These are phyloP conservation scores for Middelhovenomyces tepae DNA, from an alignment of 805 yeast species.

Conservation along the genomic window DNA sequence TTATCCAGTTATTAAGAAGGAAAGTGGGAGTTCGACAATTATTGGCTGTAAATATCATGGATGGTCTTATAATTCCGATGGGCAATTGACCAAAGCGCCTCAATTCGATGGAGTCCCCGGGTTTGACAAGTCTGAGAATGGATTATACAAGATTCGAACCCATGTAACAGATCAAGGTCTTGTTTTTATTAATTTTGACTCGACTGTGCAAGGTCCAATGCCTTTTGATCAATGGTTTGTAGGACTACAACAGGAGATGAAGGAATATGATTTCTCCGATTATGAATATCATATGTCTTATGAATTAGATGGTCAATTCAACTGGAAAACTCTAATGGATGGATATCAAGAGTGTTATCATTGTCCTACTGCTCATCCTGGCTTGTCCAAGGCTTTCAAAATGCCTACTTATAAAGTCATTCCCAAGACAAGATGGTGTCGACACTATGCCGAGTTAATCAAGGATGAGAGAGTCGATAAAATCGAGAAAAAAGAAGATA, in stretches of 20 bases:
- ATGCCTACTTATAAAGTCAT: constrained; percentile 61
- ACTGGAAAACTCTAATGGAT: constrained; percentile 61
- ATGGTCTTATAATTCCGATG: constrained; percentile 58
- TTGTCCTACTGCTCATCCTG: constrained; percentile 62
- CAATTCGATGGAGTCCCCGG: constrained; percentile 53
- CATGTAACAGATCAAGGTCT: constrained; percentile 50
- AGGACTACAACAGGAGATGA: constrained; percentile 44
- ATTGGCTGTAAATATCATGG: constrained; percentile 58
- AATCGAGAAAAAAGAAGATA: constrained; percentile 25
- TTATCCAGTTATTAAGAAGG: constrained; percentile 51
- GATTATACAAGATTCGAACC: constrained; percentile 45
- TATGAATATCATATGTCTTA: constrained; percentile 59
- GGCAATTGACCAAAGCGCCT: constrained; percentile 51
- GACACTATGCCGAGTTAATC: constrained; percentile 51
- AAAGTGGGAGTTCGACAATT: constrained; percentile 48
- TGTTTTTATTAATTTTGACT: constrained; percentile 47
- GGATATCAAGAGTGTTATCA: constrained; percentile 63
- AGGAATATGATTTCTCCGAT: constrained; percentile 50
- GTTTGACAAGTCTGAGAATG: constrained; percentile 46
- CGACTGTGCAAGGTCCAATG: constrained; percentile 32
- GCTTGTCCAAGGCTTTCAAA: constrained; percentile 45
- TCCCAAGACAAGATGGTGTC: constrained; percentile 49
- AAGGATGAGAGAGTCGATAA: constrained; percentile 28
- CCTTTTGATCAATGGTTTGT: constrained; percentile 46
- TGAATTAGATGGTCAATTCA: constrained; percentile 53